Conservation (phyloP, 73 alveolate genomes). For the Paramecium sexaurelia region DNA sequence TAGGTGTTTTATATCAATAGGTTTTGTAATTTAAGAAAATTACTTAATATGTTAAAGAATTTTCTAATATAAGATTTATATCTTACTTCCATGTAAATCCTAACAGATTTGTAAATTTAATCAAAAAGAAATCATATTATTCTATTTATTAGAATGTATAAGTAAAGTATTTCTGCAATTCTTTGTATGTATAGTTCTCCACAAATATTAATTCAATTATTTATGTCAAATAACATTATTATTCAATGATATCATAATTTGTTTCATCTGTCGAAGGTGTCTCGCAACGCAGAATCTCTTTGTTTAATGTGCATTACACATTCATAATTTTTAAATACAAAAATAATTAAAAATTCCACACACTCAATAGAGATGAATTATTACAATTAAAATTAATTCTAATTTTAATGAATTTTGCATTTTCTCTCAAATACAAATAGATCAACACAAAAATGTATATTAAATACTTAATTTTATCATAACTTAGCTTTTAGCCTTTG, state of each 20-base stretch:
- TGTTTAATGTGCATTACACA: not conserved
- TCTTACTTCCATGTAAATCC: not conserved
- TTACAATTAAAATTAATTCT: not conserved
- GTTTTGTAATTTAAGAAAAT: not conserved
- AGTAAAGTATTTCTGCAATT: not conserved
- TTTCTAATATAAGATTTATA: not conserved
- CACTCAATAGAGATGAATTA: not conserved
- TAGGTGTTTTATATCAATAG: not conserved
- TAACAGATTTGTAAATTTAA: not conserved
- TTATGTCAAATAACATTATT: not conserved
- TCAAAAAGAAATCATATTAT: not conserved
- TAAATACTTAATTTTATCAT: not conserved
- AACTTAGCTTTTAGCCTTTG: not conserved
- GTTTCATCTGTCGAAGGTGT: conserved; percentile 19
- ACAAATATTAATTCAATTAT: not conserved
- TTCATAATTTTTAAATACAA: not conserved
- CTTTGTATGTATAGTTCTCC: not conserved
- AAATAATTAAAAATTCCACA: conserved; percentile 7
- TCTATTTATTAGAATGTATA: not conserved
- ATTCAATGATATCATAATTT: not conserved
- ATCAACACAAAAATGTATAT: too few relatives aligned
- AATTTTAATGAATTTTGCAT: not conserved
- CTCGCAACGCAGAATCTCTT: not conserved
- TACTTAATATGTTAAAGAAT: not conserved
- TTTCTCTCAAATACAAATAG: not conserved